phyloP scores from a whole-genome alignment of 805 yeast genomes.

The Metschnikowia lochheadii region DNA sequence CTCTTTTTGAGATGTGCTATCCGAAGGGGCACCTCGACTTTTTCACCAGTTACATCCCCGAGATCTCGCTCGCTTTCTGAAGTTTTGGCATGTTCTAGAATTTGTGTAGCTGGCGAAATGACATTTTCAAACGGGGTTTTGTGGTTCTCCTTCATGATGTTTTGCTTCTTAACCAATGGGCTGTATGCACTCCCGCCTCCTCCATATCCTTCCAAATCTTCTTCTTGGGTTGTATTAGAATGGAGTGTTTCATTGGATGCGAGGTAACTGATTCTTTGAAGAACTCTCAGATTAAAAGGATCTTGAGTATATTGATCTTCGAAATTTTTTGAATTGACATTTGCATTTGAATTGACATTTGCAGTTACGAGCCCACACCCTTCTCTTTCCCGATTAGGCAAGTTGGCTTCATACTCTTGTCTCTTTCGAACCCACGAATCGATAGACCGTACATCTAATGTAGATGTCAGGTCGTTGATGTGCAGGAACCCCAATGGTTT shows the following conservation, averaged over 20 bases:
- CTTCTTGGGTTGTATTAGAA: neutral
- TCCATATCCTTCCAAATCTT: no score
- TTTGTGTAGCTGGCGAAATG: neutral
- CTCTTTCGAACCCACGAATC: conserved; percentile 52
- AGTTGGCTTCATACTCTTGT: conserved; percentile 38
- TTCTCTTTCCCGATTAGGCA: conserved; percentile 4
- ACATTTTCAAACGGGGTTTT: no score
- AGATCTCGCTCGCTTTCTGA: no score
- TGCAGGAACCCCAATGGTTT: conserved; percentile 13
- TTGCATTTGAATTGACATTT: no score
- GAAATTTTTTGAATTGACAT: no score
- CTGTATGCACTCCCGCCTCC: no score
- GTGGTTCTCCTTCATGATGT: no score
- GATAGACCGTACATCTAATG: conserved; percentile 45
- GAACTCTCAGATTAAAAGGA: conserved; percentile 2
- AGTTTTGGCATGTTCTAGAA: neutral
- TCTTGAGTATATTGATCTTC: neutral
- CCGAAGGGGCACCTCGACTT: conserved; percentile 10
- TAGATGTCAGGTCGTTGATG: conserved; percentile 30
- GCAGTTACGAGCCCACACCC: neutral
- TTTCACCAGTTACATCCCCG: neutral
- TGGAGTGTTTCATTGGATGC: conserved; percentile 27
- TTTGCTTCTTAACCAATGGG: no score
- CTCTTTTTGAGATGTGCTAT: conserved; percentile 20
- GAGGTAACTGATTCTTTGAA: conserved; percentile 23